These are phyloP conservation scores for Cercospora canescens DNA, from an alignment of 2,329 filamentous ascomycete species.

Conservation along the genomic window DNA sequence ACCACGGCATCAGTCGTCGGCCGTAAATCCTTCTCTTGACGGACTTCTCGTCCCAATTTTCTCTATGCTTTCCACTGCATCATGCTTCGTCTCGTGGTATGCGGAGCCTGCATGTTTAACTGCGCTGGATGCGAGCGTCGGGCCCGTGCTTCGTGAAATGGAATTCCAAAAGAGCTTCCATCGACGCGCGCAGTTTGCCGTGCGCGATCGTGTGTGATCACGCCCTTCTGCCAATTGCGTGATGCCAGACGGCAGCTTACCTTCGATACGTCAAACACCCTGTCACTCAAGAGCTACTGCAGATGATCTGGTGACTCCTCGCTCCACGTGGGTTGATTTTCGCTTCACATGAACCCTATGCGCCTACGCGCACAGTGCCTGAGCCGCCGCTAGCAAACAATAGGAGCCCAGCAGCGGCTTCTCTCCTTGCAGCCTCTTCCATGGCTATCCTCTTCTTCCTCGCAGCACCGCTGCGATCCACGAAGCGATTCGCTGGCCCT, in stretches of 20 bases:
- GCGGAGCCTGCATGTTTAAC: neutral
- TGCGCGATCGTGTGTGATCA: no score
- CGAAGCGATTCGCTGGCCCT: constrained; percentile 52
- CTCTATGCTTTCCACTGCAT: neutral
- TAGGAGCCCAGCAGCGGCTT: constrained; percentile 35
- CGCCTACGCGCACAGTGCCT: constrained; percentile 22
- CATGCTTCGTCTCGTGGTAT: neutral
- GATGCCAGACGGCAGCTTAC: neutral
- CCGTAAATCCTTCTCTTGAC: neutral
- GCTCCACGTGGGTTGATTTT: neutral
- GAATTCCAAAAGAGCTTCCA: neutral
- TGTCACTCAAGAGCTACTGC: neutral
- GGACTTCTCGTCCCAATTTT: neutral
- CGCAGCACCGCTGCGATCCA: constrained; percentile 48
- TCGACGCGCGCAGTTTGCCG: neutral
- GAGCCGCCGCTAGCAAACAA: constrained; percentile 29
- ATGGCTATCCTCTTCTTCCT: constrained; percentile 51
- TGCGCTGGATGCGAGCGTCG: neutral
- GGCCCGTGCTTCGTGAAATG: neutral
- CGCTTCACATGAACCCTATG: constrained; percentile 4
- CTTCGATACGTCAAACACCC: neutral
- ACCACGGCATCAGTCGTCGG: neutral
- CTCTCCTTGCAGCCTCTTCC: constrained; percentile 35
- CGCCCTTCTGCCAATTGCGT: neutral
- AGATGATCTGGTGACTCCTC: neutral